Conservation (phyloP, 495 filamentous ascomycete species). For the Xylaria scruposa region DNA sequence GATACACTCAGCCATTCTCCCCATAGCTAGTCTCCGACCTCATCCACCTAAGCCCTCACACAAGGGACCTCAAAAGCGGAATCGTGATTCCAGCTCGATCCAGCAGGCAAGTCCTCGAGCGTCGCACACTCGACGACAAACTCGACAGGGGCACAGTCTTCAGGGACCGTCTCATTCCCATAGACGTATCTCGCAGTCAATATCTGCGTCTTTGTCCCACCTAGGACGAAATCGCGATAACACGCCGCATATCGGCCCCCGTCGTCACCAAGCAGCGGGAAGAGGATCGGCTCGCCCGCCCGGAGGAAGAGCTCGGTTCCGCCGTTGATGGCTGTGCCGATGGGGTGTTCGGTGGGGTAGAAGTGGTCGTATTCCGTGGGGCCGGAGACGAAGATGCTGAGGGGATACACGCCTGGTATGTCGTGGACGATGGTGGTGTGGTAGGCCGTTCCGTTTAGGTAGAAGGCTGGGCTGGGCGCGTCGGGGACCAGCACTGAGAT, state of each 20-base stretch:
- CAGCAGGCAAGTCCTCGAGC: not conserved
- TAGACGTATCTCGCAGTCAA: slow-evolving; percentile 10
- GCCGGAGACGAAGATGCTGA: not conserved
- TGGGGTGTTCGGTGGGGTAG: slow-evolving; percentile 10
- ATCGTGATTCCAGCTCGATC: slow-evolving; percentile 13
- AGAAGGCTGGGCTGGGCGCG: not conserved
- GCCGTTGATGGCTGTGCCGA: slow-evolving; percentile 4
- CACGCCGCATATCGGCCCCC: not conserved
- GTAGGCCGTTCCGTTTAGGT: slow-evolving; percentile 14
- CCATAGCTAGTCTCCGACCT: not conserved
- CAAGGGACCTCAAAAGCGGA: slow-evolving; percentile 13
- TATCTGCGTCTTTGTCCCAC: not conserved
- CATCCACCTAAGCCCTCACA: not conserved
- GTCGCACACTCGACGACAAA: slow-evolving; percentile 15
- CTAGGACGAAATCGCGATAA: not conserved
- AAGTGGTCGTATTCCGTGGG: not conserved
- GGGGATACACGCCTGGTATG: not conserved
- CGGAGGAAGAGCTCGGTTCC: slow-evolving; percentile 8
- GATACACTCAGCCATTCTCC: not conserved
- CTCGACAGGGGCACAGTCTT: slow-evolving; percentile 1
- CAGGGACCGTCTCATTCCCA: slow-evolving; percentile 10
- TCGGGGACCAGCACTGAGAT: not conserved
- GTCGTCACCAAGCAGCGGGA: not conserved
- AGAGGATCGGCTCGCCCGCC: slow-evolving; percentile 10
- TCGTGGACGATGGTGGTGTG: slow-evolving; percentile 13